A percentile compares a stretch with the other conserved stretches of the same genome.
Evolutionary conservation across 768 basidiomycete genomes (phyloP).

Genomic region (Leccinum rimulosum): DNA sequence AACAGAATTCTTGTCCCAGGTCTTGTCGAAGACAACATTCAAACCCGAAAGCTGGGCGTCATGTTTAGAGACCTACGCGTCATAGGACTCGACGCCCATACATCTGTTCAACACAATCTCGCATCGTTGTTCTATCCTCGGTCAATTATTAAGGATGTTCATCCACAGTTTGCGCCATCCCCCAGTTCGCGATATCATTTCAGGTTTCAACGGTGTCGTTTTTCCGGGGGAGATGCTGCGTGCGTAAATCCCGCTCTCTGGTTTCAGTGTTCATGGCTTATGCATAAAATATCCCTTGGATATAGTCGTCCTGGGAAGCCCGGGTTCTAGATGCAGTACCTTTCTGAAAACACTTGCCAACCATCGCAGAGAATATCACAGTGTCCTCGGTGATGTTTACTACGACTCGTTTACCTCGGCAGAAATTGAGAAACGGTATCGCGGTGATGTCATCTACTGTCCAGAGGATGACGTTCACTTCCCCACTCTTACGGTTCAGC

Average conservation of each 20-base stretch:
- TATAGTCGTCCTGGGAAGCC: constrained; percentile 79
- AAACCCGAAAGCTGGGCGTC: constrained; percentile 46
- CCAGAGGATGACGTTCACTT: constrained; percentile 26
- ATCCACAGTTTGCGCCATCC: constrained; percentile 49
- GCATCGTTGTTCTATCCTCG: constrained; percentile 32
- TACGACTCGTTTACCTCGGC: constrained; percentile 46
- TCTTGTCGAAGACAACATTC: constrained; percentile 30
- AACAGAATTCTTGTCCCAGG: constrained; percentile 20
- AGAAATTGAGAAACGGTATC: constrained; percentile 44
- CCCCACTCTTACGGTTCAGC: constrained; percentile 41
- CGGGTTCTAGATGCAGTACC: constrained; percentile 55
- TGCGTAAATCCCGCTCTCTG: constrained; percentile 33
- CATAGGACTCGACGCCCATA: constrained; percentile 43
- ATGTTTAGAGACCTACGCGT: constrained; percentile 52
- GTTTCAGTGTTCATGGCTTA: not conserved
- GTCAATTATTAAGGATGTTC: constrained; percentile 34
- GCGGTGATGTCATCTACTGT: constrained; percentile 46
- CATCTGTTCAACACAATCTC: constrained; percentile 48
- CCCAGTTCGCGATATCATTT: constrained; percentile 50
- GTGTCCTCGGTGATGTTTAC: constrained; percentile 40
- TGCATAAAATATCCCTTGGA: not conserved
- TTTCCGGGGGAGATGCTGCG: constrained; percentile 76
- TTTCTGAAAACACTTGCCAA: constrained; percentile 53
- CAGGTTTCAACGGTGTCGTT: constrained; percentile 61
- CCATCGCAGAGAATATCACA: constrained; percentile 39